Evolutionary conservation across 2,329 filamentous ascomycete genomes (phyloP).

Genomic region (Neofusicoccum laricinum): DNA sequence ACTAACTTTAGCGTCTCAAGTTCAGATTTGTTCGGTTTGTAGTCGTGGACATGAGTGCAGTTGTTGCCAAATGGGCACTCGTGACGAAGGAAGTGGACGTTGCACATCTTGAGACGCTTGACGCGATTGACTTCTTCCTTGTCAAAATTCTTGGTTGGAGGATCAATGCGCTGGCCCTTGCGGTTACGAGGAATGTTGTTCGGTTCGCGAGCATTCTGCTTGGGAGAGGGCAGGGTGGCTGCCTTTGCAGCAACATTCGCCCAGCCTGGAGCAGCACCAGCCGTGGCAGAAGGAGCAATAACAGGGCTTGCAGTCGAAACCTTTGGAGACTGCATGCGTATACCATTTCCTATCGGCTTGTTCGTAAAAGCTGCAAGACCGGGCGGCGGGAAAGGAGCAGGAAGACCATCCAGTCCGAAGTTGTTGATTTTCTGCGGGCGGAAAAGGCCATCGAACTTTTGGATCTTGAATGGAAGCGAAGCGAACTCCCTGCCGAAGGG

Average conservation of each 20-base stretch:
- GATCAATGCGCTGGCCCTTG: constrained; percentile 58
- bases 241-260: constrained; percentile 15
- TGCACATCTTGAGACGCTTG: constrained; percentile 63
- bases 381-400: constrained; percentile 6
- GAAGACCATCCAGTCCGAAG: constrained; percentile 7
- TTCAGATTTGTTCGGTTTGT: constrained; percentile 53
- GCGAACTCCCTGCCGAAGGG: constrained; percentile 55
- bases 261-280: constrained; percentile 16
- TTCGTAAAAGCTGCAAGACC: neutral
- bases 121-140: constrained; percentile 57
- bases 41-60: constrained; percentile 57
- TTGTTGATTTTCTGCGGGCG: constrained; percentile 49
- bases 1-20: constrained; percentile 55
- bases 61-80: constrained; percentile 54
- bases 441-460: constrained; percentile 53
- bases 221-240: constrained; percentile 9
- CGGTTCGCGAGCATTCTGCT: constrained; percentile 3
- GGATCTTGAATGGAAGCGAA: constrained; percentile 48
- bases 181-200: constrained; percentile 52
- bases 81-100: constrained; percentile 57
- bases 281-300: neutral
- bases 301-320: neutral
- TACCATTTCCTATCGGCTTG: neutral
- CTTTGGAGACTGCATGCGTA: neutral
- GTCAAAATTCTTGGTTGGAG: constrained; percentile 49